Conservation (phyloP, 2,329 filamentous ascomycete genomes). For the Coniochaeta ligniaria region DNA sequence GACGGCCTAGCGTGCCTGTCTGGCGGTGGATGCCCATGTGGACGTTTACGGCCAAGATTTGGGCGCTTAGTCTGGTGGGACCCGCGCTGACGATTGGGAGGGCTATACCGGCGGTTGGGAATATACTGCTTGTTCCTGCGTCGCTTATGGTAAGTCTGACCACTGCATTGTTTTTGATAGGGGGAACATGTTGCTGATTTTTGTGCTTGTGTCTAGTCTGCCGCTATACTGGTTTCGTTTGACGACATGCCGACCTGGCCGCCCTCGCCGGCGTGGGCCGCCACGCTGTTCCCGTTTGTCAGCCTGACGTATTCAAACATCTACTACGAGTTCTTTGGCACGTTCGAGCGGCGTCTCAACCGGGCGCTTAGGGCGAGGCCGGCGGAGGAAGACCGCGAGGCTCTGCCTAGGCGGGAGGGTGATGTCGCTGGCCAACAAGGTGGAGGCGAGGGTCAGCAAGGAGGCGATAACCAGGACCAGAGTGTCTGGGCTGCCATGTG, state of each 20-base stretch:
- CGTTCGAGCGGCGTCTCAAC: conserved; percentile 42
- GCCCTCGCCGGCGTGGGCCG: conserved; percentile 42
- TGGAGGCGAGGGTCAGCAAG: neutral
- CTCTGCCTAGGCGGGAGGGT: neutral
- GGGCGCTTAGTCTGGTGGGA: conserved; percentile 34
- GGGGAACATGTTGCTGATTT: neutral
- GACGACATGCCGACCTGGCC: conserved; percentile 44
- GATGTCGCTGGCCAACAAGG: neutral
- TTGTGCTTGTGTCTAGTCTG: conserved; percentile 31
- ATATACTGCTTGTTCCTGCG: conserved; percentile 32
- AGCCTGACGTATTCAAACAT: conserved; percentile 32
- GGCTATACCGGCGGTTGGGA: conserved; percentile 33
- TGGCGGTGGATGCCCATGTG: conserved; percentile 7
- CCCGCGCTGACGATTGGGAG: conserved; percentile 37
- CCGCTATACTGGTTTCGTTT: conserved; percentile 34
- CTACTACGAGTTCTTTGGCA: conserved; percentile 38
- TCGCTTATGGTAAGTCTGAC: conserved; percentile 29
- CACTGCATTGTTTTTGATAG: neutral
- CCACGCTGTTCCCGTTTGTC: conserved; percentile 39
- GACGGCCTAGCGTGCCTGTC: conserved; percentile 1
- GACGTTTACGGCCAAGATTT: conserved; percentile 14
- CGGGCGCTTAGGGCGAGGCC: conserved; percentile 31
- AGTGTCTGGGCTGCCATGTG: conserved; percentile 7
- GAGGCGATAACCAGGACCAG: neutral
- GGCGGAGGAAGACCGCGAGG: conserved; percentile 11